These are phyloP conservation scores for Microdochium nivale DNA, from an alignment of 2,329 filamentous ascomycete genomes.

Conservation along the genomic window DNA sequence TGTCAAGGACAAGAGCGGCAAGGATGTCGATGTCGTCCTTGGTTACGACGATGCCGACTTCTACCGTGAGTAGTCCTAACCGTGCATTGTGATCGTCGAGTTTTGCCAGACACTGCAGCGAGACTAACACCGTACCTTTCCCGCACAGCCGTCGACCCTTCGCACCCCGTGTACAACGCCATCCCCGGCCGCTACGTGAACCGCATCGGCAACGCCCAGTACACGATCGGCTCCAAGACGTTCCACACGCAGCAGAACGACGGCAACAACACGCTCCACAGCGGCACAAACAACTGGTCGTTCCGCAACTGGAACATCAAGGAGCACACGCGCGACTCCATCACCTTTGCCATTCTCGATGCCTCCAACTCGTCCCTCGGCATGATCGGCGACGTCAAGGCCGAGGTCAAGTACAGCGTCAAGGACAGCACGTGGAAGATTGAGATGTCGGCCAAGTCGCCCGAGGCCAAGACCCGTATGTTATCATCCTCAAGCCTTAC, in stretches of 20 bases:
- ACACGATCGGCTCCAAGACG: conserved; percentile 42
- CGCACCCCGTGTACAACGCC: conserved; percentile 53
- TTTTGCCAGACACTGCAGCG: no score
- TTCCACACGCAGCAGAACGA: conserved; percentile 47
- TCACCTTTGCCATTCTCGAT: conserved; percentile 59
- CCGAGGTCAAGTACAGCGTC: conserved; percentile 55
- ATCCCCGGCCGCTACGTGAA: conserved; percentile 58
- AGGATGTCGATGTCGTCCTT: conserved; percentile 54
- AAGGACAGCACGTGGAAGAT: conserved; percentile 47
- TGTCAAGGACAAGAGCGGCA: conserved; percentile 52
- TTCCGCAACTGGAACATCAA: conserved; percentile 55
- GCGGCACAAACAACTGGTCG: conserved; percentile 53
- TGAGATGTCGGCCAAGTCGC: conserved; percentile 48
- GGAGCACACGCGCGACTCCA: conserved; percentile 42
- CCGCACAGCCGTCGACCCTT: conserved; percentile 29
- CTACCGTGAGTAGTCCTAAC: conserved; percentile 41
- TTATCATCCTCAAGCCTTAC: conserved; percentile 5
- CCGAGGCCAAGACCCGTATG: conserved; percentile 35
- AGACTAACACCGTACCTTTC: conserved; percentile 1
- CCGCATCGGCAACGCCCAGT: conserved; percentile 50
- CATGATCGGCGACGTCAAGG: conserved; percentile 52
- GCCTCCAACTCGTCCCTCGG: conserved; percentile 47
- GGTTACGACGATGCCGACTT: conserved; percentile 53
- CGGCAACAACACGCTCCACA: conserved; percentile 46
- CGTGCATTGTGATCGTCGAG: no score